These are phyloP conservation scores for Elsinoe batatas DNA, from an alignment of 2,329 filamentous ascomycete genomes.

Conservation along the genomic window DNA sequence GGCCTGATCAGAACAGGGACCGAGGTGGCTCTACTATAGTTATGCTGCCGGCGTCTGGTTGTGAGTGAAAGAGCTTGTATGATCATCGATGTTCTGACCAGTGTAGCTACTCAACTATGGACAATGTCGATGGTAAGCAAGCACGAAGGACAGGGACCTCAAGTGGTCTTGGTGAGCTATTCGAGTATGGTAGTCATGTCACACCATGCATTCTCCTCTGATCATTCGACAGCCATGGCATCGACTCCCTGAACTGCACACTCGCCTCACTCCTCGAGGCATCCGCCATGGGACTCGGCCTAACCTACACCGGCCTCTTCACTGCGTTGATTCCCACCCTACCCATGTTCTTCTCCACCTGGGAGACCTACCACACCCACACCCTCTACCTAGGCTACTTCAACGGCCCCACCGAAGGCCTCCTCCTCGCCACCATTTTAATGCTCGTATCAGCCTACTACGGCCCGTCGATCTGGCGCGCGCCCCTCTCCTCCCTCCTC, in stretches of 20 bases:
- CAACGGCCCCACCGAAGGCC: slow-evolving; percentile 92
- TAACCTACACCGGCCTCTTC: slow-evolving; percentile 75
- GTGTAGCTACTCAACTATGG: slow-evolving; percentile 73
- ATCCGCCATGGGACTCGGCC: slow-evolving; percentile 83
- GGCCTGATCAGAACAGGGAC: slow-evolving; percentile 46
- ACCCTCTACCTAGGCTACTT: slow-evolving; percentile 92
- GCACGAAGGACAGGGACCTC: slow-evolving; percentile 89
- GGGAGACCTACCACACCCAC: slow-evolving; percentile 98
- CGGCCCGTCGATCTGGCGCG: slow-evolving; percentile 78
- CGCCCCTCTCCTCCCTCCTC: slow-evolving; percentile 60
- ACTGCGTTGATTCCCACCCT: slow-evolving; percentile 85
- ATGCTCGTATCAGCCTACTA: slow-evolving; percentile 84
- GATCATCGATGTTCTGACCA: slow-evolving; percentile 23
- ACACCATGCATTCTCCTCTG: slow-evolving; percentile 16
- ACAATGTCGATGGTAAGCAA: slow-evolving; percentile 98
- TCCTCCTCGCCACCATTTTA: slow-evolving; percentile 75
- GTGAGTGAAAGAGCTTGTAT: slow-evolving; percentile 36
- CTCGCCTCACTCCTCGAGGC: slow-evolving; percentile 83
- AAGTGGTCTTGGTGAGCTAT: slow-evolving; percentile 87
- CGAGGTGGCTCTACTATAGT: slow-evolving; percentile 88
- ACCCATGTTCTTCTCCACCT: slow-evolving; percentile 99
- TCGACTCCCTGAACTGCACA: slow-evolving; percentile 96
- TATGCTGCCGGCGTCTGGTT: slow-evolving; percentile 95
- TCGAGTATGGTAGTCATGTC: slow-evolving; percentile 52
- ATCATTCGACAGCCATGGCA: slow-evolving; percentile 57